Evolutionary conservation across 2,329 filamentous ascomycete genomes (phyloP).

Genomic region (Rasamsonia emersonii): DNA sequence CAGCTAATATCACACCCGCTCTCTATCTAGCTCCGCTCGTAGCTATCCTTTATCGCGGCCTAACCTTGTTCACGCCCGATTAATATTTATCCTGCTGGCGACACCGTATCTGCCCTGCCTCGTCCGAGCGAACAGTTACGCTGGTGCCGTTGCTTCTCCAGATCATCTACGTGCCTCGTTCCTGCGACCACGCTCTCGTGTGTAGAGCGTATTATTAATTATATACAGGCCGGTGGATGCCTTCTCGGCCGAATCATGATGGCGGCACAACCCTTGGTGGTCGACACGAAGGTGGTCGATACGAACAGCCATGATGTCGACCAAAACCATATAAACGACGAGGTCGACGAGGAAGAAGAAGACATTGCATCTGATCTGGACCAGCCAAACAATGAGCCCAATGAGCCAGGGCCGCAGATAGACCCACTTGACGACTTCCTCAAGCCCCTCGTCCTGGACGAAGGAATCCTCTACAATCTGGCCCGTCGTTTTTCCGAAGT

Average conservation of each 20-base stretch:
- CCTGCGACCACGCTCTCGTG: neutral
- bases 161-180: too few relatives aligned
- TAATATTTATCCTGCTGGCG: too few relatives aligned
- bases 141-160: neutral
- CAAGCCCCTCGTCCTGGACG: slow-evolving; percentile 32
- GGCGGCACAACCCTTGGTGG: neutral
- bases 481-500: slow-evolving; percentile 38
- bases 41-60: neutral
- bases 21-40: neutral
- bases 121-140: neutral
- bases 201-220: neutral
- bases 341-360: slow-evolving; percentile 25
- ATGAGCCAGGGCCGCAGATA: slow-evolving; percentile 23
- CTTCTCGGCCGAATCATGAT: neutral
- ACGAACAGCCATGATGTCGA: slow-evolving; percentile 6
- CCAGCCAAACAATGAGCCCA: slow-evolving; percentile 15
- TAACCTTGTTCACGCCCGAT: too few relatives aligned
- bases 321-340: slow-evolving; percentile 5
- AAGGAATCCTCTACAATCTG: slow-evolving; percentile 35
- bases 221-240: neutral
- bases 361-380: slow-evolving; percentile 19
- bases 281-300: too few relatives aligned
- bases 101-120: neutral
- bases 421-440: slow-evolving; percentile 33
- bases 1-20: neutral